These are phyloP conservation scores for Drosera spatulata DNA, from an alignment of 179 eudicot species.

Conservation along the genomic window DNA sequence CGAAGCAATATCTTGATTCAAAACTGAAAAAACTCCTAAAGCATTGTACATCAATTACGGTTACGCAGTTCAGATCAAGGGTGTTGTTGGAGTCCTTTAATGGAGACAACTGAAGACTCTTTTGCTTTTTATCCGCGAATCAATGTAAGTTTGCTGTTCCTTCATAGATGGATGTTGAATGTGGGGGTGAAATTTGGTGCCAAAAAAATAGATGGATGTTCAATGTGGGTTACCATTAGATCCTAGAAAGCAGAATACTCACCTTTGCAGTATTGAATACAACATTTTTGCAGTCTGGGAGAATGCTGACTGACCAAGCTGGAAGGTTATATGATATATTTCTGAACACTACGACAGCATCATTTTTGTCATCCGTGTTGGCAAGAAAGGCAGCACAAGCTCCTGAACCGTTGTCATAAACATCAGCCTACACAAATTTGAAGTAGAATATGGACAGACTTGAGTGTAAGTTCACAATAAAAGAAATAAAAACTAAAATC, in stretches of 20 bases:
- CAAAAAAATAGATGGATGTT: too few relatives aligned
- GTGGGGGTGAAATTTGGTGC: too few relatives aligned
- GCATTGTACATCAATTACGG: too few relatives aligned
- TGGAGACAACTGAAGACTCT: too few relatives aligned
- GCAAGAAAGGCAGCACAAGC: constrained; percentile 84
- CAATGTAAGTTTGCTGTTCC: too few relatives aligned
- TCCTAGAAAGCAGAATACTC: constrained; percentile 10
- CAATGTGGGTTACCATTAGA: background rate
- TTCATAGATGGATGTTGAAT: too few relatives aligned
- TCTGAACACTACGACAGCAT: constrained; percentile 45
- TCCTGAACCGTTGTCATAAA: constrained; percentile 52
- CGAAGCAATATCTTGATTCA: background rate
- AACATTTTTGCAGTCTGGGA: too few relatives aligned
- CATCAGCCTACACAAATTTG: constrained; percentile 49
- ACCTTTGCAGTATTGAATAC: constrained; percentile 60
- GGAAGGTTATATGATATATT: constrained; percentile 66
- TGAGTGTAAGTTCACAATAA: background rate
- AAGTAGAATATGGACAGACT: background rate
- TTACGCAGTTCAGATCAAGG: too few relatives aligned
- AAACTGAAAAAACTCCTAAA: too few relatives aligned
- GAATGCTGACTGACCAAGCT: constrained; percentile 97
- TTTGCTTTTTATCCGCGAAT: too few relatives aligned
- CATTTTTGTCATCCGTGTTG: constrained; percentile 72
- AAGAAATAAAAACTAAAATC: background rate
- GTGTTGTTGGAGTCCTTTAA: too few relatives aligned